Conservation (phyloP, 805 yeast species). For the Debaryomyces tyrocola region DNA sequence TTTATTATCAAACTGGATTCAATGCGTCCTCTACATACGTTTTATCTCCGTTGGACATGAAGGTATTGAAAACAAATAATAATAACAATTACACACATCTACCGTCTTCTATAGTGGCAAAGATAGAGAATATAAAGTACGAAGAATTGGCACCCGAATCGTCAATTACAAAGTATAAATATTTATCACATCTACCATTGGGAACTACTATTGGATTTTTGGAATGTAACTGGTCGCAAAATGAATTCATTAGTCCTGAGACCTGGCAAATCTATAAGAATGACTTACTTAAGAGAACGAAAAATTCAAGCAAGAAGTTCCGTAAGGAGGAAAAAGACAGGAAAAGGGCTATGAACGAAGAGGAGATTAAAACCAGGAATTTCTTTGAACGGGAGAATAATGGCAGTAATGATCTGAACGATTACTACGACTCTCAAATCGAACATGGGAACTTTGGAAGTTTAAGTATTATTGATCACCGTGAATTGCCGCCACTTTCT, state of each 20-base stretch:
- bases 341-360: conserved; percentile 53
- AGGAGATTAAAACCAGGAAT: conserved; percentile 57
- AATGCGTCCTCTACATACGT: conserved; percentile 62
- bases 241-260: conserved; percentile 29
- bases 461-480: conserved; percentile 36
- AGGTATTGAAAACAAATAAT: conserved; percentile 63
- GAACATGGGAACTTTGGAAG: conserved; percentile 28
- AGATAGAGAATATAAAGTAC: conserved; percentile 67
- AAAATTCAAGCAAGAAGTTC: conserved; percentile 47
- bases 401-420: conserved; percentile 24
- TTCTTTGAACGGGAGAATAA: conserved; percentile 63
- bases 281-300: conserved; percentile 59
- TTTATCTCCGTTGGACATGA: conserved; percentile 76
- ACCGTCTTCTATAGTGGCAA: conserved; percentile 63
- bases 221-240: conserved; percentile 76
- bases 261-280: conserved; percentile 48
- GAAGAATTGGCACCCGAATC: conserved; percentile 65
- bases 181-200: conserved; percentile 75
- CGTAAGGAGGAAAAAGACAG: conserved; percentile 62
- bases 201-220: conserved; percentile 84
- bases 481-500: conserved; percentile 35
- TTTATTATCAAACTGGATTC: conserved; percentile 78
- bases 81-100: conserved; percentile 57
- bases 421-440: conserved; percentile 9
- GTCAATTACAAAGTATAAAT: conserved; percentile 62